Percentiles rank a stretch among this genome's conserved stretches.
phyloP scores from a whole-genome alignment of 768 basidiomycete species.

The Pleurotus sapidus region DNA sequence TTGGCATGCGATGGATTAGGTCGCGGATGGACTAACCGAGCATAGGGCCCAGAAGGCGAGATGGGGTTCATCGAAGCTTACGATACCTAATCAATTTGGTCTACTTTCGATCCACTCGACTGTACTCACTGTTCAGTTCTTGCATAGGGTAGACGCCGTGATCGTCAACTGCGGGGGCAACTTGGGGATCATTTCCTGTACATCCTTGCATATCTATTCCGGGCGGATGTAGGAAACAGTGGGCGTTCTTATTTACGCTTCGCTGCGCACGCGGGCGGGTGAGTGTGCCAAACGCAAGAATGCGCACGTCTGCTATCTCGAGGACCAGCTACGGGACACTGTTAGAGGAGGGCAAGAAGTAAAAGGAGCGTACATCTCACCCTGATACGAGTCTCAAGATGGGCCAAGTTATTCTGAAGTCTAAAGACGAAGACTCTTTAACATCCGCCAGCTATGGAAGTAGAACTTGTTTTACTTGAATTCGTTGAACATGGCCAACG shows the following conservation, averaged over 20 bases:
- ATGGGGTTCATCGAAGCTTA: conserved; percentile 27
- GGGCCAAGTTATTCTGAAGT: conserved; percentile 63
- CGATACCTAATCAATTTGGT: not conserved
- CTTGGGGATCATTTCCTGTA: not conserved
- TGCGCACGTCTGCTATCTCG: conserved; percentile 67
- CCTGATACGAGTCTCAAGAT: conserved; percentile 63
- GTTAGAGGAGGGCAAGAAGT: conserved; percentile 34
- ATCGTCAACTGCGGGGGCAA: not conserved
- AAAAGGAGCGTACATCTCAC: conserved; percentile 44
- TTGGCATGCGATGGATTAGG: conserved; percentile 54
- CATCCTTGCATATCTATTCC: conserved; percentile 39
- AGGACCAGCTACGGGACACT: conserved; percentile 53
- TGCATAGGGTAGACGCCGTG: conserved; percentile 32
- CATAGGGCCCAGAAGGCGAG: conserved; percentile 30
- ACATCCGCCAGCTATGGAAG: not conserved
- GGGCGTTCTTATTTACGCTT: conserved; percentile 67
- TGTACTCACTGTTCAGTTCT: not conserved
- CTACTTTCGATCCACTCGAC: too few species aligned
- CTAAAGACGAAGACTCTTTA: conserved; percentile 28
- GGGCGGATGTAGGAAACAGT: conserved; percentile 64
- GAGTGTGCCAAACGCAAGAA: conserved; percentile 69
- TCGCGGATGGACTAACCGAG: conserved; percentile 50
- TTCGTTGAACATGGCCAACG: conserved; percentile 65
- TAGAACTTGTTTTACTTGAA: conserved; percentile 58
- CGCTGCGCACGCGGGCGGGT: conserved; percentile 54